phyloP scores from a whole-genome alignment of 2,329 filamentous ascomycete species.

The Aureobasidium sp. region DNA sequence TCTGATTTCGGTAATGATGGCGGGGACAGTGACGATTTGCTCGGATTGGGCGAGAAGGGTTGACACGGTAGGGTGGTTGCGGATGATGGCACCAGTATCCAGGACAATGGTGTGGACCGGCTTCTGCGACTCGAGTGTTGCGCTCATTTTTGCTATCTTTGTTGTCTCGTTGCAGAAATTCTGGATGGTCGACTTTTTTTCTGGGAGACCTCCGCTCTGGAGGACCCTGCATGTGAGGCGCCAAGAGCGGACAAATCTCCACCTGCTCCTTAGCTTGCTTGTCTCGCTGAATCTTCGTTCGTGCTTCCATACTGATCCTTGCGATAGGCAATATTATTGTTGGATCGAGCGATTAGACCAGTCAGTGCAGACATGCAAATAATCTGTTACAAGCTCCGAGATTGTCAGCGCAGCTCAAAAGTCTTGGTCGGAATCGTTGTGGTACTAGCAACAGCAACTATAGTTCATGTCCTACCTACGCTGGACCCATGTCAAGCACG shows the following conservation, averaged over 20 bases:
- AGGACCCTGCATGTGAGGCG: neutral
- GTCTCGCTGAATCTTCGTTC: neutral
- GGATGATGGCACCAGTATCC: conserved; percentile 88
- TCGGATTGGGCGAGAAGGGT: conserved; percentile 73
- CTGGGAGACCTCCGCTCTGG: neutral
- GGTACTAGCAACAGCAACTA: neutral
- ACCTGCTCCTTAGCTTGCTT: neutral
- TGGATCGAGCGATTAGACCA: neutral
- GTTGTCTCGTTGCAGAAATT: neutral
- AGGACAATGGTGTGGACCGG: conserved; percentile 77
- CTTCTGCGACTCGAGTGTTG: conserved; percentile 43
- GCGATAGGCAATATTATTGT: neutral
- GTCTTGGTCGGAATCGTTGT: neutral
- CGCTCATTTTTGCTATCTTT: neutral
- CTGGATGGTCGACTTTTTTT: neutral
- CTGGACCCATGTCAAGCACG: neutral
- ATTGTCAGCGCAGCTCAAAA: neutral
- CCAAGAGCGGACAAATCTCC: neutral
- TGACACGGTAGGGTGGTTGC: conserved; percentile 80
- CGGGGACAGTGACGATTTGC: conserved; percentile 72
- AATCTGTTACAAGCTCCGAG: neutral
- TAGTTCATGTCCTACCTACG: neutral
- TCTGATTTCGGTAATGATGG: conserved; percentile 79
- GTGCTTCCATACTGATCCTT: neutral
- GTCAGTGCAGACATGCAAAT: neutral